Evolutionary conservation across 257 asterid genomes (phyloP).

Genomic region (Solanum paucissectum): DNA sequence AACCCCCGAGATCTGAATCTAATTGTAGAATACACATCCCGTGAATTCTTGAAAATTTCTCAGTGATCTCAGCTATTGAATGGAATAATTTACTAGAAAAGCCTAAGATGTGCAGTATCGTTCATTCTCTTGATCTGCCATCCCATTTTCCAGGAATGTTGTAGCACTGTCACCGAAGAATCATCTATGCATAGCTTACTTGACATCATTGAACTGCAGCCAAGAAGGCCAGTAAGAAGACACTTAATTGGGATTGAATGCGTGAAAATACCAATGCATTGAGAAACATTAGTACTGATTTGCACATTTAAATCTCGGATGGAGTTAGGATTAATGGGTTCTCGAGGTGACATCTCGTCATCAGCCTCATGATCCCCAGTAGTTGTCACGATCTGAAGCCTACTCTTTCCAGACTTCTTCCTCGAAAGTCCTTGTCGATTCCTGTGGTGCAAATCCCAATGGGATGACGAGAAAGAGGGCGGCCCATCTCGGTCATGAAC

Average conservation of each 20-base stretch:
- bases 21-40: neutral
- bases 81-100: conserved; percentile 32
- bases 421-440: conserved; percentile 47
- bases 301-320: conserved; percentile 38
- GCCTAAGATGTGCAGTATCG: conserved; percentile 90
- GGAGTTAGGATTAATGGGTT: conserved; percentile 31
- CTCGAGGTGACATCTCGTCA: conserved; percentile 95
- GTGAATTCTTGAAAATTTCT: neutral
- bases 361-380: conserved; percentile 92
- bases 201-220: conserved; percentile 68
- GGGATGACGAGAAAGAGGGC: conserved; percentile 35
- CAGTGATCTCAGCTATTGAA: neutral
- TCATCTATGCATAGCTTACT: conserved; percentile 76
- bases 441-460: conserved; percentile 50
- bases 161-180: conserved; percentile 80
- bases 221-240: conserved; percentile 71
- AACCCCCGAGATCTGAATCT: neutral
- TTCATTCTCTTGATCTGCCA: conserved; percentile 93
- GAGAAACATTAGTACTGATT: conserved; percentile 27
- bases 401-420: conserved; percentile 91
- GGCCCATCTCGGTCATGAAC: conserved; percentile 42
- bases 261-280: conserved; percentile 71
- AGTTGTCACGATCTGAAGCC: conserved; percentile 76
- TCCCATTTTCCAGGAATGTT: conserved; percentile 77
- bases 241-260: conserved; percentile 79